These are phyloP conservation scores for Naegleria gruberi DNA, from an alignment of 208 protist species.

Conservation along the genomic window DNA sequence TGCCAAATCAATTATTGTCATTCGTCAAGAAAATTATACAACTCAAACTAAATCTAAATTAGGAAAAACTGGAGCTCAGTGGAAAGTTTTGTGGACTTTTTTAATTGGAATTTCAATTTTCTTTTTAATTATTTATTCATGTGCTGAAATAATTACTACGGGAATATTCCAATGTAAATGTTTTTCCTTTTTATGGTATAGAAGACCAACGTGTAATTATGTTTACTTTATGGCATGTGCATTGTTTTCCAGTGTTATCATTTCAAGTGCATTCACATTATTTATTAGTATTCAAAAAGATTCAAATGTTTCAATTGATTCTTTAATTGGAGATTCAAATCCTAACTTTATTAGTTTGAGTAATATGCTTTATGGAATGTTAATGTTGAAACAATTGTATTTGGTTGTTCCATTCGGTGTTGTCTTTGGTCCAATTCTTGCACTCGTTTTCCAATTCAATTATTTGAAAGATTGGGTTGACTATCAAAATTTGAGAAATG, in stretches of 20 bases:
- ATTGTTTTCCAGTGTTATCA: background rate
- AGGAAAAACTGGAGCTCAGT: background rate
- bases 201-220: background rate
- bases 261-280: background rate
- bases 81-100: background rate
- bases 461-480: background rate
- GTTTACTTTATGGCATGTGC: background rate
- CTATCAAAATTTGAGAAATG: background rate
- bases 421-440: background rate
- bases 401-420: background rate
- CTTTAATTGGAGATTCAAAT: background rate
- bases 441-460: background rate
- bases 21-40: background rate
- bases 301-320: background rate
- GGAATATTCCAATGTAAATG: background rate
- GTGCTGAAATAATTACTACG: background rate
- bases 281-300: background rate
- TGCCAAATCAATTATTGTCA: background rate
- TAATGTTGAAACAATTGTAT: background rate
- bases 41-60: background rate
- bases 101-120: background rate
- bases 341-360: background rate
- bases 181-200: background rate
- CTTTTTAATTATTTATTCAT: background rate
- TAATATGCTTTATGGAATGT: background rate